These are phyloP conservation scores for Metschnikowia noctiluminum DNA, from an alignment of 805 yeast species.

Conservation along the genomic window DNA sequence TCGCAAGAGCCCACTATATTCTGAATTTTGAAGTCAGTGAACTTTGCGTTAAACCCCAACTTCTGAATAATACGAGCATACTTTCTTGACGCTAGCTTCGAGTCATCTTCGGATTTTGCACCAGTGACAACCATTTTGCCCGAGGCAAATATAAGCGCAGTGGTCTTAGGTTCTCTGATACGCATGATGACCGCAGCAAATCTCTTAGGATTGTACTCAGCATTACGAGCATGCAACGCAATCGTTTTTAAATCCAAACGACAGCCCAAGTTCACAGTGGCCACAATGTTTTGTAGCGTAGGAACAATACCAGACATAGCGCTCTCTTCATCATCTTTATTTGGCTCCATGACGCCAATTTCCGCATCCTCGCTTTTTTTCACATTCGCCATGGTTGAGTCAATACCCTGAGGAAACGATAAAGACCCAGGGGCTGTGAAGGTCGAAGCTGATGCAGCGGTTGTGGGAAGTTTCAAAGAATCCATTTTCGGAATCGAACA, in stretches of 20 bases:
- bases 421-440: constrained; percentile 66
- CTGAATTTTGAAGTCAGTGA: constrained; percentile 96
- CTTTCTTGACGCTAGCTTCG: constrained; percentile 96
- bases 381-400: constrained; percentile 8
- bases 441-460: constrained; percentile 72
- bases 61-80: constrained; percentile 98
- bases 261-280: constrained; percentile 95
- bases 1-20: constrained; percentile 98
- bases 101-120: constrained; percentile 97
- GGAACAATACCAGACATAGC: constrained; percentile 96
- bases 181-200: constrained; percentile 99
- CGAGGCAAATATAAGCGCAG: constrained; percentile 95
- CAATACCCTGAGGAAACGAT: constrained; percentile 56
- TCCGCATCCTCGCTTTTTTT: constrained; percentile 18
- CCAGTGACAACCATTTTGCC: constrained; percentile 99
- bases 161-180: constrained; percentile 97
- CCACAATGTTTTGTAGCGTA: constrained; percentile 91
- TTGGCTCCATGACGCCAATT: constrained; percentile 31
- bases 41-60: constrained; percentile 95
- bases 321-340: constrained; percentile 53
- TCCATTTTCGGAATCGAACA: constrained; percentile 45
- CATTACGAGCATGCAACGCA: constrained; percentile 97
- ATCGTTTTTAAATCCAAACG: constrained; percentile 94
- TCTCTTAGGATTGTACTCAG: constrained; percentile 97
- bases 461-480: constrained; percentile 70